These are phyloP conservation scores for Podospora anserina DNA, from an alignment of 495 filamentous ascomycete genomes.

Conservation along the genomic window DNA sequence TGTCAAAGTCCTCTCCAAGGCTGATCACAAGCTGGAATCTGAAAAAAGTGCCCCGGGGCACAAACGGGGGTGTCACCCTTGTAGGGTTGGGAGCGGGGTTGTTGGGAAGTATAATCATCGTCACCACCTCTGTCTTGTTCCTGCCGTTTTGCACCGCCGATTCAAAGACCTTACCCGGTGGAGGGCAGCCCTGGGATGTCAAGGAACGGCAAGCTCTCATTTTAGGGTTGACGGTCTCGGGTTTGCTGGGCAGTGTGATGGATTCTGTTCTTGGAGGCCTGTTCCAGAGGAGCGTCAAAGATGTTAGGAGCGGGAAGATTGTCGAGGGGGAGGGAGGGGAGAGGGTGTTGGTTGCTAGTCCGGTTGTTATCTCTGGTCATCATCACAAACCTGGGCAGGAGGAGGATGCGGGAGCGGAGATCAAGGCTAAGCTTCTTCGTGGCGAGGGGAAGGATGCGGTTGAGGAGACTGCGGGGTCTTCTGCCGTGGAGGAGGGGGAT, in stretches of 20 bases:
- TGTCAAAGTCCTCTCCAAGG: slow-evolving; percentile 69
- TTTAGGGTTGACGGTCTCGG: slow-evolving; percentile 63
- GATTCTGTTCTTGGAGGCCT: slow-evolving; percentile 85
- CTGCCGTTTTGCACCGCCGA: slow-evolving; percentile 62
- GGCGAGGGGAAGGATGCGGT: slow-evolving; percentile 37
- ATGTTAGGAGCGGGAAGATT: slow-evolving; percentile 76
- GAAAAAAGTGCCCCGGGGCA: slow-evolving; percentile 76
- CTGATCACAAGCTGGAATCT: slow-evolving; percentile 81
- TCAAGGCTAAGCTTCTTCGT: slow-evolving; percentile 36
- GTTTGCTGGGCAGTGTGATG: slow-evolving; percentile 71
- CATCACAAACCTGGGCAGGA: not conserved
- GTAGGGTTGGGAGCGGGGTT: slow-evolving; percentile 70
- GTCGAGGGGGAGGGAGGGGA: slow-evolving; percentile 82
- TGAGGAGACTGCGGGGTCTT: slow-evolving; percentile 29
- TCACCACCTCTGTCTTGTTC: slow-evolving; percentile 58
- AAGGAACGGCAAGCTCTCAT: slow-evolving; percentile 55
- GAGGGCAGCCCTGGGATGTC: slow-evolving; percentile 43
- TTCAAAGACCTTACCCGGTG: slow-evolving; percentile 33
- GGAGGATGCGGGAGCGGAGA: slow-evolving; percentile 23
- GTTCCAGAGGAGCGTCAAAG: slow-evolving; percentile 83
- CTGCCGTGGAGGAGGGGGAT: slow-evolving; percentile 27
- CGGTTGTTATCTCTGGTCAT: slow-evolving; percentile 21
- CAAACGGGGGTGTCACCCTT: slow-evolving; percentile 85
- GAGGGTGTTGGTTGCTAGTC: slow-evolving; percentile 58
- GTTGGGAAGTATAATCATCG: slow-evolving; percentile 70